Percentiles rank a stretch among this genome's conserved stretches.
Evolutionary conservation across 2,329 filamentous ascomycete species (phyloP).

Genomic region (Triangularia verruculosa): DNA sequence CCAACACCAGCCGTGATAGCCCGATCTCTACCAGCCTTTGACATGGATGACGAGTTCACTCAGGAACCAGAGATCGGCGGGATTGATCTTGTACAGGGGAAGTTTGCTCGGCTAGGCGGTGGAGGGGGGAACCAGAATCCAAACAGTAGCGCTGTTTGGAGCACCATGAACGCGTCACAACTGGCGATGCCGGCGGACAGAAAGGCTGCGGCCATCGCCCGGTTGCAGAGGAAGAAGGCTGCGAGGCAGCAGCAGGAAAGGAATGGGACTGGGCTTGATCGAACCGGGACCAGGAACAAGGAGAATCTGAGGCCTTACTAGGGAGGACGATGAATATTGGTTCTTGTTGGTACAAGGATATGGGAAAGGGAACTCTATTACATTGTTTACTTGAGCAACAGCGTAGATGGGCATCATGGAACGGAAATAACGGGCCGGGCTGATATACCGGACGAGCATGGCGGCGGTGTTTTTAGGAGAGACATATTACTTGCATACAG

Average conservation of each 20-base stretch:
- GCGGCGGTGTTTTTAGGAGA: neutral
- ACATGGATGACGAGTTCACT: conserved; percentile 7
- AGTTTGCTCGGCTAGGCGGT: conserved; percentile 44
- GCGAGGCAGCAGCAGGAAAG: conserved; percentile 38
- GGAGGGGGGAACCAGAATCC: conserved; percentile 30
- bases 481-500: neutral
- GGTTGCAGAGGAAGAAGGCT: conserved; percentile 53
- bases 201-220: conserved; percentile 52
- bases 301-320: conserved; percentile 47
- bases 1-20: neutral
- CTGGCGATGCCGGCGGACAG: conserved; percentile 49
- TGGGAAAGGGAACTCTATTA: neutral
- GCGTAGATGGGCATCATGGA: neutral
- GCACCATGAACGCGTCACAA: conserved; percentile 39
- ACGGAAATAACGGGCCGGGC: neutral
- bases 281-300: conserved; percentile 39
- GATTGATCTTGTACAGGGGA: conserved; percentile 46
- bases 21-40: no score
- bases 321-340: conserved; percentile 2
- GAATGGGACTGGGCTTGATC: conserved; percentile 13
- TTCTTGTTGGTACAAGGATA: neutral
- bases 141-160: conserved; percentile 33
- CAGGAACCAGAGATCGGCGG: conserved; percentile 33
- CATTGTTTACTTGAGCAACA: neutral
- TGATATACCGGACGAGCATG: neutral